Percentiles rank a stretch among this genome's conserved stretches.
Conservation (phyloP, 768 basidiomycete genomes). For the Termitomyces sp. region DNA sequence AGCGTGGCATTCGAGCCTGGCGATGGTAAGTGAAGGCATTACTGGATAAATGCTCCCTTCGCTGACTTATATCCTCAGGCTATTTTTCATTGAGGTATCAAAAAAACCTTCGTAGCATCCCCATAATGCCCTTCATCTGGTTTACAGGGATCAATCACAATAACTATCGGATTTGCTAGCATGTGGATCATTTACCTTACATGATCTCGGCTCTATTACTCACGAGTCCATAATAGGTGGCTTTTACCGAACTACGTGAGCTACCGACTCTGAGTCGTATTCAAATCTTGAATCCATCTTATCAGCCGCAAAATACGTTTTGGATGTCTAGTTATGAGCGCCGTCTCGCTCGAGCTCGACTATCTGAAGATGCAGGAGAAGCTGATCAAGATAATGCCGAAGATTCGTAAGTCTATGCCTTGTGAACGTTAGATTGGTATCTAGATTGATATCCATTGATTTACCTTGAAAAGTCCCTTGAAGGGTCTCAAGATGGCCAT, state of each 20-base stretch:
- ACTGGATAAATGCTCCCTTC: neutral
- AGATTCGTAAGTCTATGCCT: conserved; percentile 42
- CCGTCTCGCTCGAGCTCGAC: conserved; percentile 56
- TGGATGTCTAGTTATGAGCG: conserved; percentile 48
- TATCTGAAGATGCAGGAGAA: conserved; percentile 65
- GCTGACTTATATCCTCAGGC: conserved; percentile 32
- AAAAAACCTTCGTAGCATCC: neutral
- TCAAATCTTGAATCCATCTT: neutral
- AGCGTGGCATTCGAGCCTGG: conserved; percentile 64
- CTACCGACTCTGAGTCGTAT: neutral
- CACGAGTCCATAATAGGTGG: conserved; percentile 35
- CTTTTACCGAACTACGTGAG: conserved; percentile 54
- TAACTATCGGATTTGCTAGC: conserved; percentile 47
- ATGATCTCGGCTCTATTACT: neutral
- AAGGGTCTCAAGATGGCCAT: conserved; percentile 51
- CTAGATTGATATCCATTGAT: neutral
- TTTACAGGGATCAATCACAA: conserved; percentile 54
- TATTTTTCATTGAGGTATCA: conserved; percentile 63
- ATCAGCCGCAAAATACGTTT: conserved; percentile 53
- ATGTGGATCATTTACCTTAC: conserved; percentile 31
- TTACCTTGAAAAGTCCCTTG: conserved; percentile 29
- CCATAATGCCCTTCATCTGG: neutral
- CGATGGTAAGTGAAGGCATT: conserved; percentile 39
- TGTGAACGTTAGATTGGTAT: neutral
- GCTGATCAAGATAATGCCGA: conserved; percentile 53